Evolutionary conservation across 371 early-diverging fungal genomes (phyloP).

Genomic region (Mortierella sp.): DNA sequence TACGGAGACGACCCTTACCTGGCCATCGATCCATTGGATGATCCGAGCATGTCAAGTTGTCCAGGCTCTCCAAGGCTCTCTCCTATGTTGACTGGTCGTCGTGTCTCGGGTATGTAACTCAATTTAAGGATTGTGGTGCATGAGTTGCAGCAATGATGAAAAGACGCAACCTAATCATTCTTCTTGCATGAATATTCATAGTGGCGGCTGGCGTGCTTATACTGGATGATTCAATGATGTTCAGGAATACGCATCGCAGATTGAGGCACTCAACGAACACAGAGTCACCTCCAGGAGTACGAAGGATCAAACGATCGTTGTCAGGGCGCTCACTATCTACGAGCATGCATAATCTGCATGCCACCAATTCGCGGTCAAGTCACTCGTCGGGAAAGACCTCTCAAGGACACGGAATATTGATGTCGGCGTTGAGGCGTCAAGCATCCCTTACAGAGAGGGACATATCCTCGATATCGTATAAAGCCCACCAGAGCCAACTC

Average conservation of each 20-base stretch:
- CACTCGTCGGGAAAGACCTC: slow-evolving; percentile 7
- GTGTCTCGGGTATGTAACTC: slow-evolving; percentile 28
- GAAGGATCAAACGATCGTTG: slow-evolving; percentile 40
- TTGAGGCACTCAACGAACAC: slow-evolving; percentile 50
- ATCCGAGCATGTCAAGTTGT: slow-evolving; percentile 14
- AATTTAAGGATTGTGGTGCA: not conserved
- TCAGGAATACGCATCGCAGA: slow-evolving; percentile 32
- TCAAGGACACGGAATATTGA: slow-evolving; percentile 15
- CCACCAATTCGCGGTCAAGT: slow-evolving; percentile 16
- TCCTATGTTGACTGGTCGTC: slow-evolving; percentile 22
- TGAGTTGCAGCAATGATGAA: not conserved
- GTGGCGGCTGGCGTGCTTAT: slow-evolving; percentile 49
- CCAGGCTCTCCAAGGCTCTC: slow-evolving; percentile 21
- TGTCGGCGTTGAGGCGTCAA: slow-evolving; percentile 33
- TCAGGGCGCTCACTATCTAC: slow-evolving; percentile 39
- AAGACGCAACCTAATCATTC: not conserved
- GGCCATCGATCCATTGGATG: slow-evolving; percentile 36
- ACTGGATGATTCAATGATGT: slow-evolving; percentile 30
- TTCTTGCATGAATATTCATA: too few relatives aligned
- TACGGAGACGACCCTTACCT: slow-evolving; percentile 34
- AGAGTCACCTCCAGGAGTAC: slow-evolving; percentile 18
- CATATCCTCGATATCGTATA: not conserved
- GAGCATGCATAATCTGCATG: slow-evolving; percentile 36
- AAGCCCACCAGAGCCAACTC: slow-evolving; percentile 1
- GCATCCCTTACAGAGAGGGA: slow-evolving; percentile 30